phyloP scores from a whole-genome alignment of 371 early-diverging fungal genomes.

The Mortierella polycephala region DNA sequence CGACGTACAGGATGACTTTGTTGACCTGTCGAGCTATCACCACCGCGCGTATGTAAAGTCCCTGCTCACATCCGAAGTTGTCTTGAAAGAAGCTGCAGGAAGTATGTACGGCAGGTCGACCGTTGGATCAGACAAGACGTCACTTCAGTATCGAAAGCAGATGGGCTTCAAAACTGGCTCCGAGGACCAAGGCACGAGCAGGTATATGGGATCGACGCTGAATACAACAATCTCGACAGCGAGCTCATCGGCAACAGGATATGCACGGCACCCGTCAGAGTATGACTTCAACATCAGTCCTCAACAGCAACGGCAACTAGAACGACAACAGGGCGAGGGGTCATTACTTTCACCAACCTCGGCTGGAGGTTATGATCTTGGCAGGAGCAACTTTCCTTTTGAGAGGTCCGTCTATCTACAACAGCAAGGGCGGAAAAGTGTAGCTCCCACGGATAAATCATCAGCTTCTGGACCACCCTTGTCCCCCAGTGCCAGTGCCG shows the following conservation, averaged over 20 bases:
- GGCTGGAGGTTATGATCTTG: constrained; percentile 3
- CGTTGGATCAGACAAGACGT: constrained; percentile 37
- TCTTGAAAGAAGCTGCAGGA: constrained; percentile 33
- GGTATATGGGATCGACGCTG: constrained; percentile 34
- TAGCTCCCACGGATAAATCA: constrained; percentile 27
- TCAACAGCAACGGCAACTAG: not conserved
- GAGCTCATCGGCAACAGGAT: constrained; percentile 26
- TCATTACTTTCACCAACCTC: constrained; percentile 14
- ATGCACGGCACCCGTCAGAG: constrained; percentile 19
- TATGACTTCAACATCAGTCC: constrained; percentile 22
- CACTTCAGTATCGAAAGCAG: constrained; percentile 2
- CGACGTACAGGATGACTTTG: constrained; percentile 25
- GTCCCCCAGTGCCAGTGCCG: not conserved
- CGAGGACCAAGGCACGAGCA: not conserved
- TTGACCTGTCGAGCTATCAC: constrained; percentile 39
- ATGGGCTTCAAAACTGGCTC: not conserved
- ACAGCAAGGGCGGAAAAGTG: not conserved
- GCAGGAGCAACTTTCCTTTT: constrained; percentile 20
- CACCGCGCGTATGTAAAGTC: constrained; percentile 48
- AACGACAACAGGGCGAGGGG: not conserved
- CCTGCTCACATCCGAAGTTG: constrained; percentile 21
- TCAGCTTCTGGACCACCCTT: constrained; percentile 6
- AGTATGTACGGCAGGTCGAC: constrained; percentile 49
- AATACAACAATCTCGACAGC: constrained; percentile 33
- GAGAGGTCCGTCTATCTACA: not conserved